phyloP scores from a whole-genome alignment of 1,284 basidiomycete genomes.

The Phlebopus sp. region DNA sequence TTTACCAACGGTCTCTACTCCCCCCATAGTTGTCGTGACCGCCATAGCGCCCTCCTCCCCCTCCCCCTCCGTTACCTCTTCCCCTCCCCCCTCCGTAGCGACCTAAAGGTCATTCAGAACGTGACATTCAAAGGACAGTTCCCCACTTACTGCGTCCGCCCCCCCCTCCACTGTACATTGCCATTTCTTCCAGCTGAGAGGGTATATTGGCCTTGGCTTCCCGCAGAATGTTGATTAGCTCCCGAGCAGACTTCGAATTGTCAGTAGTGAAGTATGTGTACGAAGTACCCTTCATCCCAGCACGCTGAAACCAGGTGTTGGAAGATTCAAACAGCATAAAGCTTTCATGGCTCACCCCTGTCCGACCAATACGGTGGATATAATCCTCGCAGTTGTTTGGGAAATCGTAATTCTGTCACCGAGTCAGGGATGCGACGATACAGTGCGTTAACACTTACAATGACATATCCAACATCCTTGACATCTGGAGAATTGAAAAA shows the following conservation, averaged over 20 bases:
- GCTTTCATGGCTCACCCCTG: slow-evolving; percentile 53
- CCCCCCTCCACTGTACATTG: slow-evolving; percentile 77
- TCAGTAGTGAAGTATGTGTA: slow-evolving; percentile 97
- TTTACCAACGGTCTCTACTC: slow-evolving; percentile 37
- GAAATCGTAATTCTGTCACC: slow-evolving; percentile 87
- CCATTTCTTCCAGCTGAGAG: slow-evolving; percentile 92
- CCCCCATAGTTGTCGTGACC: slow-evolving; percentile 41
- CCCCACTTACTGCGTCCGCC: slow-evolving; percentile 64
- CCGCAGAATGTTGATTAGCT: slow-evolving; percentile 83
- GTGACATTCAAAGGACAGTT: slow-evolving; percentile 2
- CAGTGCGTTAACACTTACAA: slow-evolving; percentile 52
- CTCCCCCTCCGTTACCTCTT: slow-evolving; percentile 47
- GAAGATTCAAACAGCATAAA: neutral
- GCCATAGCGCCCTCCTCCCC: slow-evolving; percentile 39
- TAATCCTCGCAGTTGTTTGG: slow-evolving; percentile 96
- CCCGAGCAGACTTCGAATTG: slow-evolving; percentile 92
- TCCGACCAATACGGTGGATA: slow-evolving; percentile 91
- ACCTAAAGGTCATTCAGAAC: slow-evolving; percentile 34
- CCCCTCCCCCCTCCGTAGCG: slow-evolving; percentile 57
- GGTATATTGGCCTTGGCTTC: slow-evolving; percentile 91
- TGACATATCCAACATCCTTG: slow-evolving; percentile 92
- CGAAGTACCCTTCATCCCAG: slow-evolving; percentile 86
- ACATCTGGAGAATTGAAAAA: slow-evolving; percentile 63
- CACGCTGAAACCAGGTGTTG: slow-evolving; percentile 52
- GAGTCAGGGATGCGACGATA: slow-evolving; percentile 21